Evolutionary conservation across 495 filamentous ascomycete species (phyloP).

Genomic region (Lophium mytilinum): DNA sequence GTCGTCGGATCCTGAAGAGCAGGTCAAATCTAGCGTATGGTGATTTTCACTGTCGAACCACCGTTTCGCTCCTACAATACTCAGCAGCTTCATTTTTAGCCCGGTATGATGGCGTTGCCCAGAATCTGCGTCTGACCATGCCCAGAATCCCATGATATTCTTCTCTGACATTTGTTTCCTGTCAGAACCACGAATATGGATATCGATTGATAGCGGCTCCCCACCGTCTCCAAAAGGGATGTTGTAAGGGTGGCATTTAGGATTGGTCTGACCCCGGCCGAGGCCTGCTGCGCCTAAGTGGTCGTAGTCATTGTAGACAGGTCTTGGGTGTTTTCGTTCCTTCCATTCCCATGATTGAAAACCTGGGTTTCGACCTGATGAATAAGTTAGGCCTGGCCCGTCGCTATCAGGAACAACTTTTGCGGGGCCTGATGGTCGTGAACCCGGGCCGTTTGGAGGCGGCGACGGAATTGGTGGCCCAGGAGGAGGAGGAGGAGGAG

Average conservation of each 20-base stretch:
- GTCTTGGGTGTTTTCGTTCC: neutral
- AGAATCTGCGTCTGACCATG: too few species aligned
- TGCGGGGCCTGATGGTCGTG: too few species aligned
- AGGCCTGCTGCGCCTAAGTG: neutral
- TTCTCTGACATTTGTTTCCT: neutral
- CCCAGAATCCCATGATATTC: too few species aligned
- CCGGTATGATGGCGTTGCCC: neutral
- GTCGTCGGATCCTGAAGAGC: neutral
- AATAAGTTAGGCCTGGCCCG: too few species aligned
- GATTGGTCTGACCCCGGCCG: neutral
- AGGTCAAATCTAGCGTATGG: neutral
- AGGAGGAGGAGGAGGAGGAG: too few species aligned
- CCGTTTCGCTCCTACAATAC: neutral
- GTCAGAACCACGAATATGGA: neutral
- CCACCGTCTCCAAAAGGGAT: neutral
- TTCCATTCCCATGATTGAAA: neutral
- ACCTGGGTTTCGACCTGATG: too few species aligned
- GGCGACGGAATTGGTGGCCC: too few species aligned
- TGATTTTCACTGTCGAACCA: conserved; percentile 1
- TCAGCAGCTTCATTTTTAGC: neutral
- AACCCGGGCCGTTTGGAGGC: too few species aligned
- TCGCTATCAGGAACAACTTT: too few species aligned
- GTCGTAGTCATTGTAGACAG: neutral
- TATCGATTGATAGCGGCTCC: neutral
- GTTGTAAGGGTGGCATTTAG: neutral